Percentiles rank a stretch among this genome's conserved stretches.
Evolutionary conservation across 1,139 yeast genomes (phyloP).

Genomic region (Nadsonia commutata): DNA sequence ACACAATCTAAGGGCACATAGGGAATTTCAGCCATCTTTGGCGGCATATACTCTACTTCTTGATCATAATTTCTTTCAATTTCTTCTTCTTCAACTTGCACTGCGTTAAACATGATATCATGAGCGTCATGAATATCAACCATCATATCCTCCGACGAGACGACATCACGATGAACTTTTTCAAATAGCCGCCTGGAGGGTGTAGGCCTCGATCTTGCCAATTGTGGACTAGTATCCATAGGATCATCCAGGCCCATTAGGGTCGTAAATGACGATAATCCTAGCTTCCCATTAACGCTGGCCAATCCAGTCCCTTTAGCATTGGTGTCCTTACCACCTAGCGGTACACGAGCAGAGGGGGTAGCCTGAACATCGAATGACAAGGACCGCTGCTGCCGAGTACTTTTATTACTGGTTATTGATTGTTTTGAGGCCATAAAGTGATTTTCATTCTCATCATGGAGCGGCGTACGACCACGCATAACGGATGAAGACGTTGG

Average conservation of each 20-base stretch:
- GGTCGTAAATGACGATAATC: not conserved
- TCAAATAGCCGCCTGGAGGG: not conserved
- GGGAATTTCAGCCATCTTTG: not conserved
- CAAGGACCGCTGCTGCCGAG: no score
- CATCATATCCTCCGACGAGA: not conserved
- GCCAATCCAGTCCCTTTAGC: not conserved
- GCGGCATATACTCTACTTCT: not conserved
- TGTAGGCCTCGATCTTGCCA: not conserved
- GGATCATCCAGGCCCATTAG: not conserved
- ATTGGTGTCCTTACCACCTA: not conserved
- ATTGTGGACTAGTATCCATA: not conserved
- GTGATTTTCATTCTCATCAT: not conserved
- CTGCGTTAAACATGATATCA: not conserved
- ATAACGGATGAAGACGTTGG: not conserved
- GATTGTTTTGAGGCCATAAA: no score
- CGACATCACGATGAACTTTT: not conserved
- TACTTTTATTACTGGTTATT: no score
- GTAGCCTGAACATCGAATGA: not conserved
- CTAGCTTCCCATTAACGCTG: not conserved
- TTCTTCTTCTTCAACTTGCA: no score
- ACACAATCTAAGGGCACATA: not conserved
- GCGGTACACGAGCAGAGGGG: not conserved
- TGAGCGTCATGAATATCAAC: not conserved
- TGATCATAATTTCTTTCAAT: not conserved
- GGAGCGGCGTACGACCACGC: not conserved